phyloP scores from a whole-genome alignment of 2,329 filamentous ascomycete genomes.

The Graphiopsis chlorocephala region DNA sequence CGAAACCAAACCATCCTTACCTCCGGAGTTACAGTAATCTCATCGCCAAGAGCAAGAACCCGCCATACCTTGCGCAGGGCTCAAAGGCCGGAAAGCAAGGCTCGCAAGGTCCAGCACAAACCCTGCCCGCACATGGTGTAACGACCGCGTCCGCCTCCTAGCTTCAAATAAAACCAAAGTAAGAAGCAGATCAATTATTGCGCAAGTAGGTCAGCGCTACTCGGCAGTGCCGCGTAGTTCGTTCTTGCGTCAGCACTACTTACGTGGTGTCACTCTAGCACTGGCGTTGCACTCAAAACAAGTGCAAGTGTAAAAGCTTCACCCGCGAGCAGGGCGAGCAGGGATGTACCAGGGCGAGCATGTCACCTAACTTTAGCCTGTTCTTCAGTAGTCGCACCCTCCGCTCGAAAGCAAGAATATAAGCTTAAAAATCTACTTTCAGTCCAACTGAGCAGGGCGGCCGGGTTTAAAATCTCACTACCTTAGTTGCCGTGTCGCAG shows the following conservation, averaged over 20 bases:
- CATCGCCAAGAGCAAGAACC: background rate
- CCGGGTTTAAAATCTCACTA: background rate
- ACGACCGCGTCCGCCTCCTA: background rate
- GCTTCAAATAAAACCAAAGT: background rate
- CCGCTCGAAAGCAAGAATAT: conserved; percentile 5
- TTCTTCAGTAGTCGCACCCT: background rate
- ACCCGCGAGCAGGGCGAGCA: background rate
- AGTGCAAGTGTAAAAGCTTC: background rate
- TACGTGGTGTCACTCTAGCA: background rate
- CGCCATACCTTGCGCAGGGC: background rate
- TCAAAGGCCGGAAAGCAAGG: background rate
- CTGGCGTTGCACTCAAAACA: background rate
- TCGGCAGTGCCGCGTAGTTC: background rate
- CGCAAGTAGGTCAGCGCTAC: background rate
- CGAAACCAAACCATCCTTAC: background rate
- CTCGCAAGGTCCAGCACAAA: background rate
- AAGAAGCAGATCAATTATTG: background rate
- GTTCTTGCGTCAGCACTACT: background rate
- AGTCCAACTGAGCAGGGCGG: background rate
- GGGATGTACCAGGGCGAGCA: background rate
- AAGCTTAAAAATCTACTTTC: conserved; percentile 1
- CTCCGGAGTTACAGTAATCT: background rate
- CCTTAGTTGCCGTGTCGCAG: background rate
- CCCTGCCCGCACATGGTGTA: background rate
- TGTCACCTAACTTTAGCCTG: background rate